These are phyloP conservation scores for Boletus bicolor DNA, from an alignment of 768 basidiomycete genomes.

Conservation along the genomic window DNA sequence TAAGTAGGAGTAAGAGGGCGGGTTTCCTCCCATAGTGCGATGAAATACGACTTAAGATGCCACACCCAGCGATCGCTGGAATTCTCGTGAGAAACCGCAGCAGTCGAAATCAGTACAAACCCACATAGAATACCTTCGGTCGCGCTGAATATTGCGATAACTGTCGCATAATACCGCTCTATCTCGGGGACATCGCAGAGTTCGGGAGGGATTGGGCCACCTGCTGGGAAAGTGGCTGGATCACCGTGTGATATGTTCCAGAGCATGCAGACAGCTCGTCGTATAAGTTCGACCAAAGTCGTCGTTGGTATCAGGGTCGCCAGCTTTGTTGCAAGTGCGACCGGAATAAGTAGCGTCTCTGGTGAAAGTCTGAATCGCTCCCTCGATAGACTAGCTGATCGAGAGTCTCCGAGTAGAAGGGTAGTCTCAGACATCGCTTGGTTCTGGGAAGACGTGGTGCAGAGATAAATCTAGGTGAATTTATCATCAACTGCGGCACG, in stretches of 20 bases:
- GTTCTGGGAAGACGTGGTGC: slow-evolving; percentile 10
- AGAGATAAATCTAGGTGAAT: too few relatives aligned
- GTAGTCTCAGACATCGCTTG: slow-evolving; percentile 8
- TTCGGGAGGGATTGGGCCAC: slow-evolving; percentile 5
- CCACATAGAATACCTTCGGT: slow-evolving; percentile 21
- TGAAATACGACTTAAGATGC: slow-evolving; percentile 21
- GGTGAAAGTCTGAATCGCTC: slow-evolving; percentile 6
- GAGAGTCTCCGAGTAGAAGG: slow-evolving; percentile 7
- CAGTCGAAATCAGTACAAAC: background rate
- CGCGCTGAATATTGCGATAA: slow-evolving; percentile 14
- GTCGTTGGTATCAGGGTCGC: slow-evolving; percentile 23
- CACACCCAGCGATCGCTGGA: slow-evolving; percentile 25
- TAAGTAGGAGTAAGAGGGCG: slow-evolving; percentile 12
- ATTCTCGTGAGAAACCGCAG: background rate
- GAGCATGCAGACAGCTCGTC: slow-evolving; percentile 25
- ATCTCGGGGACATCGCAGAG: slow-evolving; percentile 24
- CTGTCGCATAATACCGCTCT: slow-evolving; percentile 20
- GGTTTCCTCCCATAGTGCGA: slow-evolving; percentile 29
- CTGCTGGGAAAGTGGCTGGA: slow-evolving; percentile 4
- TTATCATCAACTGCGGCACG: background rate
- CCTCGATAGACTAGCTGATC: background rate
- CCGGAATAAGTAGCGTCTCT: slow-evolving; percentile 25
- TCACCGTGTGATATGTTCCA: slow-evolving; percentile 19
- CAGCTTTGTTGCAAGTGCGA: slow-evolving; percentile 23
- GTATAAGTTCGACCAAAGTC: slow-evolving; percentile 26